These are phyloP conservation scores for Rhododendron williamsianum DNA, from an alignment of 148 eudicot species.

Conservation along the genomic window DNA sequence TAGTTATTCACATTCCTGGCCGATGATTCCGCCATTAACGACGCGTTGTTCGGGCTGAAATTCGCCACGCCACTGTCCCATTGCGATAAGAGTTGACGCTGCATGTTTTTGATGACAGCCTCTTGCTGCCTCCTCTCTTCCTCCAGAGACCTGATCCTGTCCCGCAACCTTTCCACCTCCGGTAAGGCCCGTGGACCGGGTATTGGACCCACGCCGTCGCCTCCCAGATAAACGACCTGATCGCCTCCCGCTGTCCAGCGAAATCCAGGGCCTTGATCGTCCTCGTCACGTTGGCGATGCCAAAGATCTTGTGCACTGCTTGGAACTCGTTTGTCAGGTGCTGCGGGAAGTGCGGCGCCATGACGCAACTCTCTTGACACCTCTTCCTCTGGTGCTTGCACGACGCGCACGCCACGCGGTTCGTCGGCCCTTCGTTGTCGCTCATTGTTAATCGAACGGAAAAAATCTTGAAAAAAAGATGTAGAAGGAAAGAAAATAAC, in stretches of 20 bases:
- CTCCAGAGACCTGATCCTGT: neutral
- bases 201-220: neutral
- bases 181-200: neutral
- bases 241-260: neutral
- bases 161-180: neutral
- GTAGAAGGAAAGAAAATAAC: neutral
- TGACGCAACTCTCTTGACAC: neutral
- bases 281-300: neutral
- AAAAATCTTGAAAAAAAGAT: neutral
- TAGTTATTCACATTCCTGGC: neutral
- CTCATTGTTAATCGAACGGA: neutral
- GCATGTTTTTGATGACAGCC: neutral
- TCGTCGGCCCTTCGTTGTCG: neutral
- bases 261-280: neutral
- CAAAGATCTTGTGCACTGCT: conserved; percentile 9
- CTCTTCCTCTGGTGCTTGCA: conserved; percentile 21
- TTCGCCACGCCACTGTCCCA: too few relatives aligned
- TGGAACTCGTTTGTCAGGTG: neutral
- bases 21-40: neutral
- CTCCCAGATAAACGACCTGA: conserved; percentile 8
- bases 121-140: neutral
- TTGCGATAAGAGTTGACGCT: neutral
- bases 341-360: conserved; percentile 10
- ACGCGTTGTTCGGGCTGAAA: neutral
- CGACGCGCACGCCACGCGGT: conserved; percentile 7